Evolutionary conservation across 2,329 filamentous ascomycete genomes (phyloP).

Genomic region (Ophiocordyceps sinensis): DNA sequence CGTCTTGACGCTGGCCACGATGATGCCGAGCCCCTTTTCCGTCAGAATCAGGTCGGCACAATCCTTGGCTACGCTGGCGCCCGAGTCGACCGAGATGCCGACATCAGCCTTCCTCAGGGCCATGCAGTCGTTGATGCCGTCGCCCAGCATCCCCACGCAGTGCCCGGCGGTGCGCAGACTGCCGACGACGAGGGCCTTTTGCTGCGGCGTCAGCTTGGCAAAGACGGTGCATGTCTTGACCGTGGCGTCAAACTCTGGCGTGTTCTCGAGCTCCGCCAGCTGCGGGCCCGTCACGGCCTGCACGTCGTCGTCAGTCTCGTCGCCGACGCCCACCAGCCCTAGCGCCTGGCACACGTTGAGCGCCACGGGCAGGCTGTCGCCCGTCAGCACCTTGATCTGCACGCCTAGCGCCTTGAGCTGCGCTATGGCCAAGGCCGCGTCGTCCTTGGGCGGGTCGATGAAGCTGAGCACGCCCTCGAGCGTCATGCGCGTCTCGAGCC

Average conservation of each 20-base stretch:
- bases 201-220: conserved; percentile 13
- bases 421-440: conserved; percentile 11
- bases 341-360: conserved; percentile 13
- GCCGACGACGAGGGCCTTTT: conserved; percentile 12
- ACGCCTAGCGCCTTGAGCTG: conserved; percentile 10
- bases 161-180: conserved; percentile 10
- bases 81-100: conserved; percentile 16
- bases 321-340: conserved; percentile 6
- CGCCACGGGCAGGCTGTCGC: conserved; percentile 13
- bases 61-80: conserved; percentile 13
- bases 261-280: conserved; percentile 7
- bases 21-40: conserved; percentile 14
- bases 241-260: conserved; percentile 8
- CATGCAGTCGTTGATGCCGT: conserved; percentile 16
- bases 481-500: conserved; percentile 11
- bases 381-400: conserved; percentile 14
- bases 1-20: conserved; percentile 10
- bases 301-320: conserved; percentile 6
- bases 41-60: conserved; percentile 15
- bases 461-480: conserved; percentile 13
- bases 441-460: conserved; percentile 14
- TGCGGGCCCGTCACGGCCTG: conserved; percentile 12
- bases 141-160: conserved; percentile 15
- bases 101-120: conserved; percentile 13
- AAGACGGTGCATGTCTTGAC: conserved; percentile 12